Conservation (phyloP, 495 filamentous ascomycete species). For the Penicillium paradoxum region DNA sequence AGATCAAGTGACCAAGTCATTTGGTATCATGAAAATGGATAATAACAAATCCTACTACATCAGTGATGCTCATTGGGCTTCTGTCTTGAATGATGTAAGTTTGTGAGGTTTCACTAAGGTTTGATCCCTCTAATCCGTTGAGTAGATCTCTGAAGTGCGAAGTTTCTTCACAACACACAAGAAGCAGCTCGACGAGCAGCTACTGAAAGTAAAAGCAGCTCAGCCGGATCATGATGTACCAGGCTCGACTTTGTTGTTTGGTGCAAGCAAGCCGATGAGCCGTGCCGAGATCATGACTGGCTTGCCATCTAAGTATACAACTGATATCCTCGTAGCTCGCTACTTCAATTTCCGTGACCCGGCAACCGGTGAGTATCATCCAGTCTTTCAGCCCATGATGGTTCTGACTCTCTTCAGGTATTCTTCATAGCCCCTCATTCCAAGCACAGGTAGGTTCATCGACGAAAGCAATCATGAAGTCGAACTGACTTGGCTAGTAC, state of each 20-base stretch:
- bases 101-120: neutral
- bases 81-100: slow-evolving; percentile 73
- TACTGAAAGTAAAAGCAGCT: slow-evolving; percentile 57
- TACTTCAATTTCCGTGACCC: slow-evolving; percentile 71
- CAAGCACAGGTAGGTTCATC: slow-evolving; percentile 52
- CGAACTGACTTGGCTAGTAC: slow-evolving; percentile 46
- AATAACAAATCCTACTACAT: slow-evolving; percentile 83
- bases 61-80: slow-evolving; percentile 86
- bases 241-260: slow-evolving; percentile 70
- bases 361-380: slow-evolving; percentile 55
- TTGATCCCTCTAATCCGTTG: slow-evolving; percentile 4
- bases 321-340: slow-evolving; percentile 71
- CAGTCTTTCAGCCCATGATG: neutral
- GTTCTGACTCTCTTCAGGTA: slow-evolving; percentile 53
- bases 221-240: slow-evolving; percentile 54
- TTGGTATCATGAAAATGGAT: slow-evolving; percentile 84
- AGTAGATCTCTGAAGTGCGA: slow-evolving; percentile 84
- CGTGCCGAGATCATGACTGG: slow-evolving; percentile 72
- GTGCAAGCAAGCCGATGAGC: slow-evolving; percentile 57
- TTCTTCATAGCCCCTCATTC: slow-evolving; percentile 84
- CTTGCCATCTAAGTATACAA: slow-evolving; percentile 72
- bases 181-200: slow-evolving; percentile 62
- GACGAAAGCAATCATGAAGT: neutral
- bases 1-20: slow-evolving; percentile 77
- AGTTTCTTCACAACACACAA: slow-evolving; percentile 75